phyloP scores from a whole-genome alignment of 129 eudicot species.

The Flaveria robusta region DNA sequence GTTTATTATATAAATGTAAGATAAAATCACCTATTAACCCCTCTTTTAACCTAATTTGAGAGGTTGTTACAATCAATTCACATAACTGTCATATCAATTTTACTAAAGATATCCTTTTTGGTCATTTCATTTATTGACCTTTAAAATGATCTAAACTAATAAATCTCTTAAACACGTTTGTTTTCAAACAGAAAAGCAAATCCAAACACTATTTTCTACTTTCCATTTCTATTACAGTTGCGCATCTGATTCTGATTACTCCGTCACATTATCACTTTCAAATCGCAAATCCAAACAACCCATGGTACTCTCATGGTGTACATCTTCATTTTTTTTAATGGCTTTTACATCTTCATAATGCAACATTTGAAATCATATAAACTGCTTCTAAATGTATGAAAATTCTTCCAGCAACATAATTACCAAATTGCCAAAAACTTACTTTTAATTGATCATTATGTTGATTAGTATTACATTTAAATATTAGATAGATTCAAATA shows the following conservation, averaged over 20 bases:
- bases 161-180: background rate
- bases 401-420: slow-evolving; percentile 1
- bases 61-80: background rate
- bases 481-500: background rate
- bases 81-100: background rate
- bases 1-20: background rate
- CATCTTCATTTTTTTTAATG: background rate
- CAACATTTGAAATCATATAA: background rate
- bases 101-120: background rate
- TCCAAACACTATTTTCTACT: background rate
- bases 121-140: background rate
- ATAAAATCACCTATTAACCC: background rate
- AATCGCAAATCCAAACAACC: background rate
- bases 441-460: background rate
- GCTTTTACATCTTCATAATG: background rate
- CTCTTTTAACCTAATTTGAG: background rate
- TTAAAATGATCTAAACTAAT: background rate
- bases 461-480: background rate
- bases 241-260: background rate
- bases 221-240: background rate
- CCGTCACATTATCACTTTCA: background rate
- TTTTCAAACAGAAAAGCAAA: background rate
- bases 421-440: background rate
- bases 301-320: background rate
- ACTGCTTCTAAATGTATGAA: background rate